A percentile compares a stretch with the other conserved stretches of the same genome.
These are phyloP conservation scores for Coemansia sp. DNA, from an alignment of 192 early-diverging fungal species.

Conservation along the genomic window DNA sequence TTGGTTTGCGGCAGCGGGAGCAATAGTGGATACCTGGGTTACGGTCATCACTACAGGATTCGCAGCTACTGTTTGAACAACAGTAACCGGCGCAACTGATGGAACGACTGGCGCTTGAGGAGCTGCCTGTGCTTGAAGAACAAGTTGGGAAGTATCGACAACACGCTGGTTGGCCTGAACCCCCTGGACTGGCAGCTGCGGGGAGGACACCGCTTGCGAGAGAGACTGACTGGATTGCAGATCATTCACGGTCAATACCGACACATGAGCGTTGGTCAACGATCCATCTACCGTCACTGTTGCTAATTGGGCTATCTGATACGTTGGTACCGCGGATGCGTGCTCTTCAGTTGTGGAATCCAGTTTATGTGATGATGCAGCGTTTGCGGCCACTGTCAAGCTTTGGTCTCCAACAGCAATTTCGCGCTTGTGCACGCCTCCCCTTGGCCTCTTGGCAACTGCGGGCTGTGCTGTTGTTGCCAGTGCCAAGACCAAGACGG, in stretches of 20 bases:
- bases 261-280: slow-evolving; percentile 4
- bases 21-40: background rate
- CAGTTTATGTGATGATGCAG: slow-evolving; percentile 9
- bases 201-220: background rate
- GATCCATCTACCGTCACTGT: slow-evolving; percentile 21
- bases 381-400: slow-evolving; percentile 20
- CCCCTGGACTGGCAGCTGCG: slow-evolving; percentile 12
- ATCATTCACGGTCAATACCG: background rate
- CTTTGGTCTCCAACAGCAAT: slow-evolving; percentile 27
- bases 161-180: slow-evolving; percentile 18
- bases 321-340: slow-evolving; percentile 2
- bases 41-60: background rate
- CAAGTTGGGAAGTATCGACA: slow-evolving; percentile 31
- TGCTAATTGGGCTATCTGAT: slow-evolving; percentile 20
- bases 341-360: slow-evolving; percentile 16
- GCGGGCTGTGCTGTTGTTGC: slow-evolving; percentile 26
- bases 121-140: slow-evolving; percentile 19
- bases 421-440: slow-evolving; percentile 18
- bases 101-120: slow-evolving; percentile 25
- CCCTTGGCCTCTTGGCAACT: background rate
- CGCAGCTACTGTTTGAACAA: slow-evolving; percentile 26
- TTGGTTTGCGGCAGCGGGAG: background rate
- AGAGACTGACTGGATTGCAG: background rate
- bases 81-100: slow-evolving; percentile 16
- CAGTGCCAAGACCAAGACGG: slow-evolving; percentile 33